Conservation (phyloP, 164 flowering plant genomes). For the Echeveria elegans region DNA sequence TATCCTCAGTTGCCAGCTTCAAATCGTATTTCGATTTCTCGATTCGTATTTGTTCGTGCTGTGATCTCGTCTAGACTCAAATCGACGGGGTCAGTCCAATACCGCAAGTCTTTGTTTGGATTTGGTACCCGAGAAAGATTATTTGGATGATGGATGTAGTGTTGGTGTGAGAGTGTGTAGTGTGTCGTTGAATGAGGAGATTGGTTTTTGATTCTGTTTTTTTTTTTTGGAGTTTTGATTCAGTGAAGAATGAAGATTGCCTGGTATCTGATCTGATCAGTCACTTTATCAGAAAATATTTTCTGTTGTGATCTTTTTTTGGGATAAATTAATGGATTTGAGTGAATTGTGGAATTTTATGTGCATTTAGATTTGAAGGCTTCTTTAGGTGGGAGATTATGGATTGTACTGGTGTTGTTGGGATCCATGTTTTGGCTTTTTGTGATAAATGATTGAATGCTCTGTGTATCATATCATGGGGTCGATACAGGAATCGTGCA, state of each 20-base stretch:
- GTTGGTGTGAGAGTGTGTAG: background rate
- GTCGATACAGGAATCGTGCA: background rate
- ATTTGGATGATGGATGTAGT: background rate
- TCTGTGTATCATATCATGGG: background rate
- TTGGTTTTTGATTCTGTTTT: background rate
- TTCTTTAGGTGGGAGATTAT: too few species aligned
- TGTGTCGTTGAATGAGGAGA: background rate
- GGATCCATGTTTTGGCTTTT: background rate
- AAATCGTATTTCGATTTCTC: background rate
- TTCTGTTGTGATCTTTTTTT: too few species aligned
- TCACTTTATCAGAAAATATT: too few species aligned
- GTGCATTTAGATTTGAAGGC: too few species aligned
- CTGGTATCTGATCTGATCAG: too few species aligned
- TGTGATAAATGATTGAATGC: background rate
- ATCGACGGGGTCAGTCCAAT: too few species aligned
- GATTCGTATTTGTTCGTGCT: background rate
- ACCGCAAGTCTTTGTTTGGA: background rate
- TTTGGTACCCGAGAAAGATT: background rate
- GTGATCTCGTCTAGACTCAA: too few species aligned
- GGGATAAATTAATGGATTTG: too few species aligned
- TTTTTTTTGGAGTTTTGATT: background rate
- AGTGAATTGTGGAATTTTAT: too few species aligned
- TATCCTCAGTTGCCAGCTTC: background rate
- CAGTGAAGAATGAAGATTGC: background rate
- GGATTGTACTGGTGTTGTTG: too few species aligned